Conservation (phyloP, 768 basidiomycete species). For the Termitomyces bulborhizus region DNA sequence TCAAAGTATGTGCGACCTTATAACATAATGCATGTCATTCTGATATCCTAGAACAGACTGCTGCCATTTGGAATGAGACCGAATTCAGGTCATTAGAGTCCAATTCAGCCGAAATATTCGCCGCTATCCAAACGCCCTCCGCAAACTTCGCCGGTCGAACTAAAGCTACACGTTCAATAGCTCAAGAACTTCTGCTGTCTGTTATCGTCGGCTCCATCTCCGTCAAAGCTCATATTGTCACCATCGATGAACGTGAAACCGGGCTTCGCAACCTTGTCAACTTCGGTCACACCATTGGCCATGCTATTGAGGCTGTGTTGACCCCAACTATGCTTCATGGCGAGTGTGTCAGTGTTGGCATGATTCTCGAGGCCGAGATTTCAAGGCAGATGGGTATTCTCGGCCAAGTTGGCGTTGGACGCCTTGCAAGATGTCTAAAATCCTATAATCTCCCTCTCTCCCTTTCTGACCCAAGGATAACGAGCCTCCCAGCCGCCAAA, state of each 20-base stretch:
- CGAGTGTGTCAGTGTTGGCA: constrained; percentile 93
- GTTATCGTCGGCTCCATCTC: constrained; percentile 91
- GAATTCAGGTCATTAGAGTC: constrained; percentile 90
- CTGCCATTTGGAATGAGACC: constrained; percentile 94
- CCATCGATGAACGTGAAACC: constrained; percentile 93
- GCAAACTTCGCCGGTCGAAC: constrained; percentile 48
- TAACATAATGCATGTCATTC: background rate
- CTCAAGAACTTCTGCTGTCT: constrained; percentile 81
- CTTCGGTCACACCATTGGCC: constrained; percentile 97
- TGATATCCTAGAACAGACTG: constrained; percentile 55
- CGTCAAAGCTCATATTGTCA: constrained; percentile 96
- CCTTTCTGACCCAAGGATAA: constrained; percentile 71
- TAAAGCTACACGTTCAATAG: constrained; percentile 59
- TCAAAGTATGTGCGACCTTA: constrained; percentile 60
- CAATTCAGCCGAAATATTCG: constrained; percentile 75
- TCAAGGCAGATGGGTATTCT: constrained; percentile 85
- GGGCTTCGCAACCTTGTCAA: constrained; percentile 98
- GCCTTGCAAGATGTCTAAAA: constrained; percentile 81
- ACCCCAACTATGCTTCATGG: constrained; percentile 94
- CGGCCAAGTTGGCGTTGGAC: constrained; percentile 87
- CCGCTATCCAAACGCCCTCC: constrained; percentile 75
- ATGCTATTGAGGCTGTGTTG: constrained; percentile 95
- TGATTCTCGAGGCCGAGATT: constrained; percentile 95
- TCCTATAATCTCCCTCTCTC: constrained; percentile 89
- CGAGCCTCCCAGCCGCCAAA: constrained; percentile 62